A percentile compares a stretch with the other conserved stretches of the same genome.
Evolutionary conservation across 306 rosid genomes (phyloP).

Genomic region (Mimosa pudica): DNA sequence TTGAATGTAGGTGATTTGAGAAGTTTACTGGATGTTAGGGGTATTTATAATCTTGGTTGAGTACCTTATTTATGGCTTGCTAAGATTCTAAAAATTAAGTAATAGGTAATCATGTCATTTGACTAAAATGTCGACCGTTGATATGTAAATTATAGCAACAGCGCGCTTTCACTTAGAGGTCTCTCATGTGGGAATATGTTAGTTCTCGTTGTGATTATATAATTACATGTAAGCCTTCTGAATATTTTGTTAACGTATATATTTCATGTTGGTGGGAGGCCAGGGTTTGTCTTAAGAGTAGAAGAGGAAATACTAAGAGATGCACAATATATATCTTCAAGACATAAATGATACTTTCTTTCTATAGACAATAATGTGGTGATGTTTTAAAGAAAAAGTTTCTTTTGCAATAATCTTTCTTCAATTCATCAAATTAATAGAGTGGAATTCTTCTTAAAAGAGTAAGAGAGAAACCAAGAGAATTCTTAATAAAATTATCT

Average conservation of each 20-base stretch:
- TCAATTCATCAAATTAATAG: too few species aligned
- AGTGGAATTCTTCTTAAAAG: too few species aligned
- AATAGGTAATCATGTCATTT: constrained; percentile 23
- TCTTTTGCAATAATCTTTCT: too few species aligned
- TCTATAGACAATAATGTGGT: too few species aligned
- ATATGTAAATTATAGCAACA: not conserved
- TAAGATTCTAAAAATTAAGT: not conserved
- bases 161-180: not conserved
- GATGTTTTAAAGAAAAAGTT: too few species aligned
- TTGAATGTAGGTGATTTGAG: not conserved
- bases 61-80: not conserved
- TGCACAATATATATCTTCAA: too few species aligned
- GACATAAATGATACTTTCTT: too few species aligned
- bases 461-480: too few species aligned
- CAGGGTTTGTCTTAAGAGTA: too few species aligned
- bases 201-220: not conserved
- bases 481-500: too few species aligned
- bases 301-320: too few species aligned
- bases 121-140: constrained; percentile 37
- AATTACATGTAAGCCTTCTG: not conserved
- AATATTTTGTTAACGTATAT: not conserved
- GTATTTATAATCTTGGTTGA: not conserved
- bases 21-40: not conserved
- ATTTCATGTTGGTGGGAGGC: not conserved
- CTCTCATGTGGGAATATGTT: not conserved